Evolutionary conservation across 1,139 yeast genomes (phyloP).

Genomic region (Yamadazyma sp.): DNA sequence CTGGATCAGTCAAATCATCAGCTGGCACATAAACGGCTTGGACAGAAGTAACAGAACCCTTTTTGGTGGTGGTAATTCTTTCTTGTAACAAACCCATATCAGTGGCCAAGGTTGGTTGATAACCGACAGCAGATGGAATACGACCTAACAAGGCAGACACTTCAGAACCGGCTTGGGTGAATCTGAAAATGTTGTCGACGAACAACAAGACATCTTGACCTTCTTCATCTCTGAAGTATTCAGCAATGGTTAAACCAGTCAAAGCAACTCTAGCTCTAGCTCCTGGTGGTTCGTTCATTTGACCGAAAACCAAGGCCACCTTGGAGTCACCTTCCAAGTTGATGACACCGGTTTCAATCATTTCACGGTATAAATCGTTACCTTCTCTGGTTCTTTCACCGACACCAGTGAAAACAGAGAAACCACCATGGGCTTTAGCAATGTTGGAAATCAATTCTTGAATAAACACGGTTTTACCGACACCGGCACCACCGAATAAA

Average conservation of each 20-base stretch:
- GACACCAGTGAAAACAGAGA: conserved; percentile 99
- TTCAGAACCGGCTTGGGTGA: conserved; percentile 99
- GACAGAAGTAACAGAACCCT: conserved; percentile 99
- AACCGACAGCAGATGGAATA: conserved; percentile 99
- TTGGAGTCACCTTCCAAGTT: conserved; percentile 99
- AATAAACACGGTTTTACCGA: conserved; percentile 99
- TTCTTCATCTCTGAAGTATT: conserved; percentile 99
- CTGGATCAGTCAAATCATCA: conserved; percentile 99
- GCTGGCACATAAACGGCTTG: conserved; percentile 99
- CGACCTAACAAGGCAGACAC: conserved; percentile 99
- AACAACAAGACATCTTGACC: conserved; percentile 99
- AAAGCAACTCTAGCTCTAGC: conserved; percentile 99
- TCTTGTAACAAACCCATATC: conserved; percentile 99
- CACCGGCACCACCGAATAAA: conserved; percentile 99
- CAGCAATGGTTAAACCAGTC: conserved; percentile 99
- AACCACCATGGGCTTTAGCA: conserved; percentile 99
- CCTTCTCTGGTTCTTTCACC: conserved; percentile 99
- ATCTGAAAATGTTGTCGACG: conserved; percentile 99
- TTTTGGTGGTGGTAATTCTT: conserved; percentile 99
- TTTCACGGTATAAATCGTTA: conserved; percentile 99
- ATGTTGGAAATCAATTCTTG: conserved; percentile 99
- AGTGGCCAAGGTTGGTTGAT: conserved; percentile 99
- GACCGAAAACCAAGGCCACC: conserved; percentile 99
- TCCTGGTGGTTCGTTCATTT: conserved; percentile 99
- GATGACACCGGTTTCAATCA: conserved; percentile 99